phyloP scores from a whole-genome alignment of 257 asterid genomes.

The Vinca minor region DNA sequence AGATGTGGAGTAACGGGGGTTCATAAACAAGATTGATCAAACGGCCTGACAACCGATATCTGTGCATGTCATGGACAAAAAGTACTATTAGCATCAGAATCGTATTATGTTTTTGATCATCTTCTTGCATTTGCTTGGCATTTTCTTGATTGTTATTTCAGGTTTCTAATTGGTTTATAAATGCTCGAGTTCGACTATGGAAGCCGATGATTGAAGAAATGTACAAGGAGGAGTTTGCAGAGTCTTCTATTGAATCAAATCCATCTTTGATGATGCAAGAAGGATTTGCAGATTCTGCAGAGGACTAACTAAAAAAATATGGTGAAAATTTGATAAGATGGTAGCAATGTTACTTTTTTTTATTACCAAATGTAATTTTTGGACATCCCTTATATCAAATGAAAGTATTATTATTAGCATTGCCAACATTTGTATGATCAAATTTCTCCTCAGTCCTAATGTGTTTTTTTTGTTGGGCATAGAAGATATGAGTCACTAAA shows the following conservation, averaged over 20 bases:
- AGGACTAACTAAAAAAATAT: conserved; percentile 33
- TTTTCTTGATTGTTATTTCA: conserved; percentile 13
- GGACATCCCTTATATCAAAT: too few relatives aligned
- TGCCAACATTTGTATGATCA: neutral
- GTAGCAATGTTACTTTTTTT: too few relatives aligned
- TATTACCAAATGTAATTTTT: neutral
- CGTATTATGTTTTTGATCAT: too few relatives aligned
- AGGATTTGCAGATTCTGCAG: conserved; percentile 48
- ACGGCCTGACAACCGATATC: too few relatives aligned
- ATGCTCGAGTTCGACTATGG: conserved; percentile 90
- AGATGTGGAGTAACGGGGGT: too few relatives aligned
- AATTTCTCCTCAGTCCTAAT: neutral
- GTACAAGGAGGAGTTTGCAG: conserved; percentile 80
- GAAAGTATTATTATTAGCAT: too few relatives aligned
- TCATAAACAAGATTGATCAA: too few relatives aligned
- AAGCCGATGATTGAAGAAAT: conserved; percentile 95
- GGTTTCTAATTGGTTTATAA: conserved; percentile 89
- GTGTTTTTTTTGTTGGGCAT: too few relatives aligned
- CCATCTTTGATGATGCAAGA: conserved; percentile 38
- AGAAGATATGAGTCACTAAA: too few relatives aligned
- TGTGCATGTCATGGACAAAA: too few relatives aligned
- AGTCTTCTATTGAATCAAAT: conserved; percentile 54
- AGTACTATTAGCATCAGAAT: too few relatives aligned
- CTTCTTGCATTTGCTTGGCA: too few relatives aligned
- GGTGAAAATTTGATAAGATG: neutral